Evolutionary conservation across 1,284 basidiomycete species (phyloP), one percentile per base, ranked within the genome.

Genomic region (Cerrena zonata): DNA sequence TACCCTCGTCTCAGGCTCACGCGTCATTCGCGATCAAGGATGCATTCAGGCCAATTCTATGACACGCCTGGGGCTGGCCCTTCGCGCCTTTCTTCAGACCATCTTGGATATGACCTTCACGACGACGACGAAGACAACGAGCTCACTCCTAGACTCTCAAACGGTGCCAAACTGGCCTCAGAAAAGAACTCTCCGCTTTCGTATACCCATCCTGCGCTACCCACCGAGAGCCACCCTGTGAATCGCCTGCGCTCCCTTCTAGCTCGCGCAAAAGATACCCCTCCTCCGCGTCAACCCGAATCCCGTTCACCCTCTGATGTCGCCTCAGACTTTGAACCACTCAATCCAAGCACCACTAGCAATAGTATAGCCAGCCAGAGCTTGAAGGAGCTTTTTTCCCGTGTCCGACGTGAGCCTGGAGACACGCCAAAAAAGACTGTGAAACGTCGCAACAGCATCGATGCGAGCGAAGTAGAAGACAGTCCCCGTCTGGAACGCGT

Each of bases 251-350:
- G 83, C 34, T 78, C 79, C 18, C 64, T 85, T 7, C 67, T 86
- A 10, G 63, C 70, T 38, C 75, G 70, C 56, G 69, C 70, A 47
- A 68, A 69, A 56, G 66, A 66, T 47, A 24, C 59, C 61, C 46
- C 61, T 60, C 40, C 64, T 69, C 27, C 65, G 39, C 62, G 61
- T 27, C 62, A 64, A 48, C 68, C 58, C n/a, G 42, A 47, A 22
- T 58, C 64, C 59, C 58, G 64, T 5, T 68, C 73, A 2, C 64
- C 69, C 1, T 80, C 80, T 25, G 79, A 82, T 42, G 64, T 72
- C 2, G 83, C 84, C n/a, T 84, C 85, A 0, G 79, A 80, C 58
- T 75, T 78, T 48, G 84, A 80, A 42, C 68, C 71, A 13, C 69
- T 71, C 1, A 69, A 69, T 25, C 67, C 71, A 24, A 70, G 64